A percentile compares a stretch with the other conserved stretches of the same genome.
Conservation (phyloP, 179 eudicot genomes). For the Silene noctiflora region DNA sequence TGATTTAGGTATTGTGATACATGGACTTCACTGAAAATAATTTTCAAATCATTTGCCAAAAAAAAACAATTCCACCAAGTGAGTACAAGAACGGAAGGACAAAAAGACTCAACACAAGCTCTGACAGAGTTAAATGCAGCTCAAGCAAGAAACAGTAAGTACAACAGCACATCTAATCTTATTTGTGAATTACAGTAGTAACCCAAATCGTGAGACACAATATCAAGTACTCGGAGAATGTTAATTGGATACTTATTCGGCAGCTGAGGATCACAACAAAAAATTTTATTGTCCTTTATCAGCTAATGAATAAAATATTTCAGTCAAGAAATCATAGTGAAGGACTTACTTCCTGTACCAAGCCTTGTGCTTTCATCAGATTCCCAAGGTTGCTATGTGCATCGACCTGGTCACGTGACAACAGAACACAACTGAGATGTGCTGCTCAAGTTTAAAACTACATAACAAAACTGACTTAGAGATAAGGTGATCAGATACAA, state of each 20-base stretch:
- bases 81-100: not conserved
- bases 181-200: no score
- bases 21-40: no score
- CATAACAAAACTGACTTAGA: not conserved
- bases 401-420: conserved; percentile 56
- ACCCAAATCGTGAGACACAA: no score
- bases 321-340: not conserved
- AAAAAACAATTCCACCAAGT: not conserved
- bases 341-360: conserved; percentile 73
- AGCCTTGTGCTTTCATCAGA: conserved; percentile 93
- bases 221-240: no score
- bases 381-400: conserved; percentile 97
- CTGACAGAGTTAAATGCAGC: not conserved
- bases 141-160: not conserved
- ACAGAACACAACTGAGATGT: conserved; percentile 9
- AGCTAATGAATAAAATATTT: conserved; percentile 7
- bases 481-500: conserved; percentile 3
- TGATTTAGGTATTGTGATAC: no score
- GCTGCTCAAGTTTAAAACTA: not conserved
- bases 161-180: not conserved
- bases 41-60: no score
- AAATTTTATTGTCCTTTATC: not conserved
- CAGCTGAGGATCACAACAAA: not conserved
- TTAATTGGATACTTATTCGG: not conserved
- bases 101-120: not conserved